A percentile compares a stretch with the other conserved stretches of the same genome.
Evolutionary conservation across 305 asterid species (phyloP).

Genomic region (Ajuga reptans): DNA sequence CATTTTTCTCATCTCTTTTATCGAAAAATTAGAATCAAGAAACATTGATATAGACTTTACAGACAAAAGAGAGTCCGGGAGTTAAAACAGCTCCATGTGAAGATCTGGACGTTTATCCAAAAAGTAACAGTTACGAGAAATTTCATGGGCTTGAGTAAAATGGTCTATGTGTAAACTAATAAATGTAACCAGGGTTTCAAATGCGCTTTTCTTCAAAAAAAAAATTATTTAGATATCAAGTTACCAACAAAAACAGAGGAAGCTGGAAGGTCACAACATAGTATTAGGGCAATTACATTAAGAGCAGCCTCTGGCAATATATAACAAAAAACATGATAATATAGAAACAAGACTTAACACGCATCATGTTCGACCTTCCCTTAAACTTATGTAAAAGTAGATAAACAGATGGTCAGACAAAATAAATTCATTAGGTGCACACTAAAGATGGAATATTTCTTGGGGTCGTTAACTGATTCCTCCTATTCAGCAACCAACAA

Average conservation of each 20-base stretch:
- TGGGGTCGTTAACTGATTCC: neutral
- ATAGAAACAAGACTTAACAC: neutral
- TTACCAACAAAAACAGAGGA: neutral
- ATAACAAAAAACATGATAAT: neutral
- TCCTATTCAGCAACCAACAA: neutral
- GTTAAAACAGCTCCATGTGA: neutral
- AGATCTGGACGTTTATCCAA: neutral
- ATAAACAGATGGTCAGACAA: neutral
- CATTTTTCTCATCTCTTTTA: neutral
- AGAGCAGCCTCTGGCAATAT: neutral
- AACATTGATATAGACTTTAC: neutral
- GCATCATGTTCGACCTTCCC: neutral
- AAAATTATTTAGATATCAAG: neutral
- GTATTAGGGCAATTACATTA: neutral
- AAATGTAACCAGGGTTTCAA: neutral
- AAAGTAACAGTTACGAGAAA: neutral
- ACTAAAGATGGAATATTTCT: neutral
- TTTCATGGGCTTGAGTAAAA: neutral
- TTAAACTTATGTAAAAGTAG: neutral
- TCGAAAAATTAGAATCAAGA: neutral
- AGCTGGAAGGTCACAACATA: neutral
- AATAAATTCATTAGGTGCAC: neutral
- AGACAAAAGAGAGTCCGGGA: too few relatives aligned
- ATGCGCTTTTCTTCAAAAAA: neutral
- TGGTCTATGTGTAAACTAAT: neutral